phyloP scores from a whole-genome alignment of 768 basidiomycete genomes.

The Xerocomus spinulosus region DNA sequence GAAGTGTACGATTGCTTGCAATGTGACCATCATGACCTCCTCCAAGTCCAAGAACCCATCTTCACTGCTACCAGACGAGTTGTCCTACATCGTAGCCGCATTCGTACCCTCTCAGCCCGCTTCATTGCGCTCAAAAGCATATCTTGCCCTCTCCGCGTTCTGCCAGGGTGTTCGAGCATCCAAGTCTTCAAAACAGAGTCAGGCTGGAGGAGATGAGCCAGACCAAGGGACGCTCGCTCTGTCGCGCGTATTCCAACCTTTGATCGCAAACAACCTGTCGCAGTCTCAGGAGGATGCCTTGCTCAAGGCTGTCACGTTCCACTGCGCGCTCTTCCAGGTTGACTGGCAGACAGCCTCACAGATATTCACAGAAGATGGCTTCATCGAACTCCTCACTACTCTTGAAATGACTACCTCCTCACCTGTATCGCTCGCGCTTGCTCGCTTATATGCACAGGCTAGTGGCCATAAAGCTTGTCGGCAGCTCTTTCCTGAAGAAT shows the following conservation, averaged over 20 bases:
- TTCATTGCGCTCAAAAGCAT: conserved; percentile 59
- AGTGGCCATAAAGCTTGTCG: conserved; percentile 72
- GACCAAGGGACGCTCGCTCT: conserved; percentile 50
- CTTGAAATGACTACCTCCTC: conserved; percentile 58
- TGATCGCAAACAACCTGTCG: conserved; percentile 45
- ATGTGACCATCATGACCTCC: conserved; percentile 13
- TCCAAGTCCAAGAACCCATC: conserved; percentile 31
- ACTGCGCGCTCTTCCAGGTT: conserved; percentile 82
- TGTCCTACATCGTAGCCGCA: conserved; percentile 46
- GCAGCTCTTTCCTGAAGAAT: conserved; percentile 51
- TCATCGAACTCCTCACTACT: conserved; percentile 56
- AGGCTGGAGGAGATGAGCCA: conserved; percentile 34
- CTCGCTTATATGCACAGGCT: conserved; percentile 73
- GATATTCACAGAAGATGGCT: conserved; percentile 61
- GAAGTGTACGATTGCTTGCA: not conserved
- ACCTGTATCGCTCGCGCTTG: conserved; percentile 53
- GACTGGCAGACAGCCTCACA: conserved; percentile 62
- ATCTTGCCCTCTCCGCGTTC: conserved; percentile 61
- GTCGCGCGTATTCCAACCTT: conserved; percentile 45
- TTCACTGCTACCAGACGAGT: conserved; percentile 49
- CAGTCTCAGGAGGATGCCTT: conserved; percentile 52
- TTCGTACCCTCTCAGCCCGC: conserved; percentile 47
- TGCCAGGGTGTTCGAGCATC: conserved; percentile 54
- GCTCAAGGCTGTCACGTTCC: conserved; percentile 56
- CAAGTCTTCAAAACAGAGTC: conserved; percentile 31